Evolutionary conservation across 2,329 filamentous ascomycete genomes (phyloP).

Genomic region (Aspergillus awamori): DNA sequence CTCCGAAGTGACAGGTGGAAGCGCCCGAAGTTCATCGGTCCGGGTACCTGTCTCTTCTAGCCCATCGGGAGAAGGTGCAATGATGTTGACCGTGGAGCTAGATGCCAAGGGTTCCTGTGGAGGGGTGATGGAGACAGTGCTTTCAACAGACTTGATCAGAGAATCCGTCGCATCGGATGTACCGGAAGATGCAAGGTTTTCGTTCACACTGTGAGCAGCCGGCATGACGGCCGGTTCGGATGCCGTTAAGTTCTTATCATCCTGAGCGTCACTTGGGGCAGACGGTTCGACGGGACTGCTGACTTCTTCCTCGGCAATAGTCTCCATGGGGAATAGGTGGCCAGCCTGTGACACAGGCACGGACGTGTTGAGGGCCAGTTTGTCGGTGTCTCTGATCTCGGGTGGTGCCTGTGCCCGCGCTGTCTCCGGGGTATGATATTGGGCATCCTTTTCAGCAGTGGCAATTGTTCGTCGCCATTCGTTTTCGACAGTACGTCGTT

Average conservation of each 20-base stretch:
- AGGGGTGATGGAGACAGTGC: neutral
- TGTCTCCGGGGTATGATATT: neutral
- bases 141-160: neutral
- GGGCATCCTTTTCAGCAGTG: conserved; percentile 10
- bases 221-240: neutral
- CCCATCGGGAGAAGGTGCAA: neutral
- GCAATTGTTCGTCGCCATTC: conserved; percentile 49
- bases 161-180: neutral
- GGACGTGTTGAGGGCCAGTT: conserved; percentile 1
- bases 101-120: neutral
- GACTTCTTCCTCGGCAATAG: conserved; percentile 28
- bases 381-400: neutral
- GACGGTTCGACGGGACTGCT: conserved; percentile 10
- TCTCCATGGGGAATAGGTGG: conserved; percentile 25
- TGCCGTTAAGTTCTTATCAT: neutral
- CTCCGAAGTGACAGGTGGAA: neutral
- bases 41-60: neutral
- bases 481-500: conserved; percentile 70
- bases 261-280: neutral
- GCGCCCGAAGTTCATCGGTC: neutral
- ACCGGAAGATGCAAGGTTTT: neutral
- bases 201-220: neutral
- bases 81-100: neutral
- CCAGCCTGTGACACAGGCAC: conserved; percentile 11
- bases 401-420: conserved; percentile 1